Base-by-base conservation (phyloP, 176 grass and related monocot species). In the Carex littledalei region DNA sequence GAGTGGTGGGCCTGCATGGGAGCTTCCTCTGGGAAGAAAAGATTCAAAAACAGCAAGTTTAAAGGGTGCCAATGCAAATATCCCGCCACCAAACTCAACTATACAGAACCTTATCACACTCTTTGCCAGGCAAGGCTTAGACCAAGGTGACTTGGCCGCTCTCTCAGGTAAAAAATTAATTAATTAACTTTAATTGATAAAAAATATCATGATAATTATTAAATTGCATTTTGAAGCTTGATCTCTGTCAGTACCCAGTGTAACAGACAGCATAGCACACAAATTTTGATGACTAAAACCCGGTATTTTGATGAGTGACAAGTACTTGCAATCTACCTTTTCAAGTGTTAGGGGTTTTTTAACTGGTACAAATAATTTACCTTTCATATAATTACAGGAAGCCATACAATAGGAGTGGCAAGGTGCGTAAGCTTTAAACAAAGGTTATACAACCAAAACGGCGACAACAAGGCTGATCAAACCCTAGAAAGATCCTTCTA, bases 351-450 rank as follows among this genome's bases (percentile, higher is more conserved):
- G n/a, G n/a, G n/a, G n/a, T n/a, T n/a, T n/a, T n/a, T n/a, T n/a
- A n/a, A n/a, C n/a, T n/a, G n/a, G n/a, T n/a, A n/a, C n/a, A 15
- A 52, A 13, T 5, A 16, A 26, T 75, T 75, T 26, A 47, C 20
- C 21, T 13, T 4, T 76, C 50, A 20, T 26, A 68, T 73, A 90
- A 37, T 66, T 26, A 72, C 92, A 98, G 95, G 95, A 57, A 87
- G 89, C 71, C 74, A 98, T 83, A 98, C 88, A 26, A 98, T 98
- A 72, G 91, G 96, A 67, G 81, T 87, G 41, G 69, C 93, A 34
- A 90, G 96, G 81, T 98, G 96, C 76, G 86, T 87, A 3, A 98
- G 86, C 68, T 98, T 98, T 50, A 76, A 91, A 45, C 96, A 98
- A 71, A 80, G 96, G 84, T 81, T 95, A 11, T 98, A 98, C 85